Evolutionary conservation across 108 stramenopile species (phyloP).

Genomic region (Fragilaria crotonensis): DNA sequence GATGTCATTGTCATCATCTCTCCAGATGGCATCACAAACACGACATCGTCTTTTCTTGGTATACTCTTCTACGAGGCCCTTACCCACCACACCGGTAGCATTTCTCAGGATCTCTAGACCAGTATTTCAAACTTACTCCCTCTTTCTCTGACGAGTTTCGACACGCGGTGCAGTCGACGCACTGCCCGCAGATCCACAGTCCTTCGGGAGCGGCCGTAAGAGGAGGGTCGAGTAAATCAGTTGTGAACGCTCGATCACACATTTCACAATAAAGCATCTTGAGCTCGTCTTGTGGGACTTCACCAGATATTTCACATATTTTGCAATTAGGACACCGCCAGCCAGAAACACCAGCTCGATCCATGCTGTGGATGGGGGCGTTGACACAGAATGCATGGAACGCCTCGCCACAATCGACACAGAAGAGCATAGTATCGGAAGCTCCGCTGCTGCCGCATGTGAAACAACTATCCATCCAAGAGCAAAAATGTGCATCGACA

Average conservation of each 20-base stretch:
- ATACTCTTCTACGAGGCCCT: conserved; percentile 27
- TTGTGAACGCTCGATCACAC: conserved; percentile 76
- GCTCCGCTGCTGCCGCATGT: conserved; percentile 63
- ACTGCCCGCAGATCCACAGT: conserved; percentile 67
- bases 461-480: conserved; percentile 64
- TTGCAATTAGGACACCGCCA: conserved; percentile 92
- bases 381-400: conserved; percentile 79
- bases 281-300: conserved; percentile 50
- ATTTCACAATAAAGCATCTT: conserved; percentile 80
- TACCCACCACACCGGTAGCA: conserved; percentile 61
- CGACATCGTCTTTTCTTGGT: conserved; percentile 22
- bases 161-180: conserved; percentile 51
- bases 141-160: conserved; percentile 25
- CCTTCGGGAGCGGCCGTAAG: conserved; percentile 50
- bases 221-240: conserved; percentile 65
- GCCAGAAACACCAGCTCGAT: conserved; percentile 40
- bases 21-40: conserved; percentile 34
- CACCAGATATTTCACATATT: conserved; percentile 77
- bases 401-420: conserved; percentile 87
- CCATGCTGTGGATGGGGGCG: conserved; percentile 67
- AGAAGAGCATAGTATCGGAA: conserved; percentile 69
- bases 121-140: conserved; percentile 32
- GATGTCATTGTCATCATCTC: conserved; percentile 41
- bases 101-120: conserved; percentile 49
- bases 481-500: conserved; percentile 36